phyloP scores from a whole-genome alignment of 2,329 filamentous ascomycete genomes.

The Juglanconis sp. region DNA sequence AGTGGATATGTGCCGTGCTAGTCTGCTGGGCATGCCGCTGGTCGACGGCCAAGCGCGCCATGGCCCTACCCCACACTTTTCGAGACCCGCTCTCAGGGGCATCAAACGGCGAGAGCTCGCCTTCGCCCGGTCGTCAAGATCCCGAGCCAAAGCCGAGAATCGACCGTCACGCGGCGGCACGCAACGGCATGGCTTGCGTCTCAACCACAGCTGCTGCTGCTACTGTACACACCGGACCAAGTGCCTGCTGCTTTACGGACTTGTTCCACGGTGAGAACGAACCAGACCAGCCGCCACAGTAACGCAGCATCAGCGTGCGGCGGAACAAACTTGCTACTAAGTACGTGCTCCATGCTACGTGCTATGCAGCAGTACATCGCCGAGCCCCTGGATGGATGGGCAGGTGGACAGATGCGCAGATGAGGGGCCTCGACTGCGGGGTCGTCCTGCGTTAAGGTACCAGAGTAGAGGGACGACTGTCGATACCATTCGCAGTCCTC shows the following conservation, averaged over 20 bases:
- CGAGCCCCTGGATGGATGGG: too few species aligned
- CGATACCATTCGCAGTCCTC: conserved; percentile 3
- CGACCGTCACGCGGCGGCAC: conserved; percentile 12
- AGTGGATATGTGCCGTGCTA: background rate
- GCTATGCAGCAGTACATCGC: too few species aligned
- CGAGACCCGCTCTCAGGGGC: background rate
- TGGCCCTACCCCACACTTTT: conserved; percentile 9
- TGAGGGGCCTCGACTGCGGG: background rate
- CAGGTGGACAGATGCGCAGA: background rate
- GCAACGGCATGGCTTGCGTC: background rate
- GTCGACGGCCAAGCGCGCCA: background rate
- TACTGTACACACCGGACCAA: too few species aligned
- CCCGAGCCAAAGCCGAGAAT: conserved; percentile 26
- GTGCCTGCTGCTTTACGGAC: too few species aligned
- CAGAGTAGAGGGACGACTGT: background rate
- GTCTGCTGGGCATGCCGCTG: too few species aligned
- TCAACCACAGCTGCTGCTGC: too few species aligned
- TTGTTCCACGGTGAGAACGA: too few species aligned
- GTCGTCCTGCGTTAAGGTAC: background rate
- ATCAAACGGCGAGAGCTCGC: conserved; percentile 8
- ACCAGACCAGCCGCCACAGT: too few species aligned
- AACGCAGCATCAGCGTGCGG: too few species aligned
- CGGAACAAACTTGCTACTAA: too few species aligned
- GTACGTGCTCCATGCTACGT: too few species aligned
- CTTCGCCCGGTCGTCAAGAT: conserved; percentile 12